Evolutionary conservation across 305 asterid genomes (phyloP).

Genomic region (Ajuga reptans): DNA sequence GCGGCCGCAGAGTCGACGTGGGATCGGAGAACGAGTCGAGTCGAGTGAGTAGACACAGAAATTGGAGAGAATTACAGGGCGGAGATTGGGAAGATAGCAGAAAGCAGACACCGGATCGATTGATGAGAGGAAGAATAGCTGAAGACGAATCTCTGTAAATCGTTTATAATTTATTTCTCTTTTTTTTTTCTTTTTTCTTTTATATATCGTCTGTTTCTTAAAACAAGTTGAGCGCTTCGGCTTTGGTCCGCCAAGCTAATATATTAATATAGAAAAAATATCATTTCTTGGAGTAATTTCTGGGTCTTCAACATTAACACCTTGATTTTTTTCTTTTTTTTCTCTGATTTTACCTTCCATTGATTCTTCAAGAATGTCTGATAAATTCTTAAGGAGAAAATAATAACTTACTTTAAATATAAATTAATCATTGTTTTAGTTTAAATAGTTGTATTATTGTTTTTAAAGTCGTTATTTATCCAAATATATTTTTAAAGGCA

Average conservation of each 20-base stretch:
- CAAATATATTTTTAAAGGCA: no score
- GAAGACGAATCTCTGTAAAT: constrained; percentile 65
- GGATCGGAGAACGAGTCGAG: constrained; percentile 33
- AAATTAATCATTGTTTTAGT: no score
- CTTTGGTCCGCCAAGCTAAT: constrained; percentile 14
- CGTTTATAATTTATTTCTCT: not conserved
- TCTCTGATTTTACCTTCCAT: no score
- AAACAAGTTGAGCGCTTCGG: constrained; percentile 16
- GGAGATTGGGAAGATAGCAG: constrained; percentile 5
- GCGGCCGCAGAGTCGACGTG: constrained; percentile 27
- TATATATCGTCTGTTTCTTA: not conserved
- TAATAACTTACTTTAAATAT: no score
- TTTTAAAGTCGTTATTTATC: no score
- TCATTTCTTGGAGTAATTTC: no score
- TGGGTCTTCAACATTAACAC: no score
- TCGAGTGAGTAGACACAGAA: constrained; percentile 28
- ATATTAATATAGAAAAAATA: not conserved
- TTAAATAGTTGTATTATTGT: no score
- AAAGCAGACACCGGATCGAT: constrained; percentile 36
- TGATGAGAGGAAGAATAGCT: constrained; percentile 46
- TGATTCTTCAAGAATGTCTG: no score
- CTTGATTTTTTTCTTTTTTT: not conserved
- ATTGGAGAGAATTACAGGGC: constrained; percentile 13
- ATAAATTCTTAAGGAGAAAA: no score
- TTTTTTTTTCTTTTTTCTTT: not conserved